These are phyloP conservation scores for Lagenidium giganteum DNA, from an alignment of 352 stramenopile species.

Conservation along the genomic window DNA sequence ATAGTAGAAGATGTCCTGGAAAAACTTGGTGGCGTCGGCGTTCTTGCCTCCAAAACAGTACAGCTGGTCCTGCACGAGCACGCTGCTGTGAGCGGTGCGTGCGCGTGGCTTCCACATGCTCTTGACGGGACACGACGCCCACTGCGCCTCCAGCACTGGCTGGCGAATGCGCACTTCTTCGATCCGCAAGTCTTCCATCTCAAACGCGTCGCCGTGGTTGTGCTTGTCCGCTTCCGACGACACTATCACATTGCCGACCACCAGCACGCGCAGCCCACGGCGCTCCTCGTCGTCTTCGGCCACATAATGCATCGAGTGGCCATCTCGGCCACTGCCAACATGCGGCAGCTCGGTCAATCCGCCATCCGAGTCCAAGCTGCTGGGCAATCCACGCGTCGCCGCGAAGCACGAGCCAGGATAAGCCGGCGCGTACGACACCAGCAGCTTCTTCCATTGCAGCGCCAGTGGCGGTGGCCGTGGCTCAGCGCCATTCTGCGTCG, in stretches of 20 bases:
- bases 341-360: constrained; percentile 8
- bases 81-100: constrained; percentile 57
- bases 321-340: constrained; percentile 29
- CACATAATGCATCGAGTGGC: constrained; percentile 77
- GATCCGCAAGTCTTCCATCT: constrained; percentile 44
- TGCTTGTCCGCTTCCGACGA: constrained; percentile 17
- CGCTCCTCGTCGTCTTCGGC: constrained; percentile 21
- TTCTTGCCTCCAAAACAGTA: constrained; percentile 76
- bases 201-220: constrained; percentile 22
- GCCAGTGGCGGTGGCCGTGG: neutral
- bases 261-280: constrained; percentile 45
- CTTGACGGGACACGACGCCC: constrained; percentile 29
- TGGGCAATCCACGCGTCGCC: neutral
- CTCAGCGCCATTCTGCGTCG: neutral
- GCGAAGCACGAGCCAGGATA: neutral
- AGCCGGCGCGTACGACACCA: neutral
- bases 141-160: constrained; percentile 43
- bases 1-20: constrained; percentile 77
- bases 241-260: constrained; percentile 62
- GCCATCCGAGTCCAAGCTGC: constrained; percentile 14
- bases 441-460: constrained; percentile 51
- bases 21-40: constrained; percentile 33
- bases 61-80: constrained; percentile 48
- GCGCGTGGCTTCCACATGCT: constrained; percentile 59
- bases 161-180: constrained; percentile 58